phyloP scores from a whole-genome alignment of 805 yeast species.

The Wickerhamiella brachini region DNA sequence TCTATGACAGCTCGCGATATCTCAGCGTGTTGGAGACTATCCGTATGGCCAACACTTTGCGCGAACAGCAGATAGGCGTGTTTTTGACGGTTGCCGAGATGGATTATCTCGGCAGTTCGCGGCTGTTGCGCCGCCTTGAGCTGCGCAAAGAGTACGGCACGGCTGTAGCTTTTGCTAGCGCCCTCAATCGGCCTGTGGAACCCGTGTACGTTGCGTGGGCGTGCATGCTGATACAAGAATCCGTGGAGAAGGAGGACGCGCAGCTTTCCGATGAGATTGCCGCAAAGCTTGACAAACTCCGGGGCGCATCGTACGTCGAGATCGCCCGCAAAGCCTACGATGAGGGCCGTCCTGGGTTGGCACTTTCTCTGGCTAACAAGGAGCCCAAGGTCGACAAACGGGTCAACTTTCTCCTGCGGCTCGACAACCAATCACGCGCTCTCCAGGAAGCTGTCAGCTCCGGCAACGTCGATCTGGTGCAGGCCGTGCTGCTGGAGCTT shows the following conservation, averaged over 20 bases:
- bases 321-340: conserved; percentile 55
- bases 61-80: conserved; percentile 48
- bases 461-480: conserved; percentile 45
- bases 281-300: conserved; percentile 30
- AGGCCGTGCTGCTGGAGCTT: conserved; percentile 42
- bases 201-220: conserved; percentile 71
- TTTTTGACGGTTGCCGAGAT: conserved; percentile 50
- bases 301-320: conserved; percentile 40
- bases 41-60: conserved; percentile 55
- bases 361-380: conserved; percentile 49
- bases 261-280: conserved; percentile 40
- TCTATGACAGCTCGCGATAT: conserved; percentile 46
- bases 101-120: conserved; percentile 37
- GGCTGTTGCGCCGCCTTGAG: conserved; percentile 42
- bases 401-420: conserved; percentile 47
- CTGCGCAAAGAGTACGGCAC: conserved; percentile 45
- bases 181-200: conserved; percentile 34
- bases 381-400: conserved; percentile 53
- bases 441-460: conserved; percentile 50
- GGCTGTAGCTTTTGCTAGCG: conserved; percentile 46
- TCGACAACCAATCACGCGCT: conserved; percentile 63
- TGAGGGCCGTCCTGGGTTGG: conserved; percentile 65
- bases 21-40: conserved; percentile 47
- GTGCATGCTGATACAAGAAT: conserved; percentile 47
- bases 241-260: conserved; percentile 36